A percentile compares a stretch with the other conserved stretches of the same genome.
phyloP scores from a whole-genome alignment of 345 rosid genomes.

The Triadica sebifera region DNA sequence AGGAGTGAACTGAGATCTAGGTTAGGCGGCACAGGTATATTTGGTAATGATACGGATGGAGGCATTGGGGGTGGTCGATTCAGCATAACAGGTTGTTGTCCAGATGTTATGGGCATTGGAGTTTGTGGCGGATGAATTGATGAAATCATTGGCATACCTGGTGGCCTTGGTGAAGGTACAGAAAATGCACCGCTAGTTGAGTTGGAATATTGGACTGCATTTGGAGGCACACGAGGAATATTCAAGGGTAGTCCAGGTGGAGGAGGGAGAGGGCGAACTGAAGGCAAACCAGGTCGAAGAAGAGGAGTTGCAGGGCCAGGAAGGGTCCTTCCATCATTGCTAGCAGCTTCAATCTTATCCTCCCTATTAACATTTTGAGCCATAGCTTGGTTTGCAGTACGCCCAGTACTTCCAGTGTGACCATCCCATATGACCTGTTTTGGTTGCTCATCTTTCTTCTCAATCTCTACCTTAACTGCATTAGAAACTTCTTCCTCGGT shows the following conservation, averaged over 20 bases:
- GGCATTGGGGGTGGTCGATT: conserved; percentile 58
- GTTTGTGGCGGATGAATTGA: conserved; percentile 53
- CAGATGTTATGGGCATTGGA: conserved; percentile 55
- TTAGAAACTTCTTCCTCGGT: conserved; percentile 95
- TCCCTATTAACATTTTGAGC: conserved; percentile 59
- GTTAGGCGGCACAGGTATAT: conserved; percentile 63
- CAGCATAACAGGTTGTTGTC: conserved; percentile 60
- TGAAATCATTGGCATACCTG: conserved; percentile 60
- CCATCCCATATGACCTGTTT: conserved; percentile 96
- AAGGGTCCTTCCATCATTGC: conserved; percentile 45
- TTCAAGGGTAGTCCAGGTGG: conserved; percentile 80
- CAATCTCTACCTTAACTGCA: conserved; percentile 91
- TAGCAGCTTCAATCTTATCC: conserved; percentile 48
- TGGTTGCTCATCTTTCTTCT: conserved; percentile 92
- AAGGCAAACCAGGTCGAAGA: conserved; percentile 65
- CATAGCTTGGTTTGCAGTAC: conserved; percentile 85
- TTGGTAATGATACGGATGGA: conserved; percentile 36
- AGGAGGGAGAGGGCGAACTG: conserved; percentile 74
- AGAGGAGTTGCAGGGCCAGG: conserved; percentile 90
- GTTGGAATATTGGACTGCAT: conserved; percentile 43
- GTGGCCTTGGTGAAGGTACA: conserved; percentile 54
- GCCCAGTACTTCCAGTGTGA: conserved; percentile 87
- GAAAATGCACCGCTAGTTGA: conserved; percentile 45
- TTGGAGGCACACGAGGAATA: conserved; percentile 69
- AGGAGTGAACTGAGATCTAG: conserved; percentile 67